Evolutionary conservation across 2,329 filamentous ascomycete genomes (phyloP), one percentile per base, ranked within the genome.

Genomic region (Pseudogymnoascus sp.): DNA sequence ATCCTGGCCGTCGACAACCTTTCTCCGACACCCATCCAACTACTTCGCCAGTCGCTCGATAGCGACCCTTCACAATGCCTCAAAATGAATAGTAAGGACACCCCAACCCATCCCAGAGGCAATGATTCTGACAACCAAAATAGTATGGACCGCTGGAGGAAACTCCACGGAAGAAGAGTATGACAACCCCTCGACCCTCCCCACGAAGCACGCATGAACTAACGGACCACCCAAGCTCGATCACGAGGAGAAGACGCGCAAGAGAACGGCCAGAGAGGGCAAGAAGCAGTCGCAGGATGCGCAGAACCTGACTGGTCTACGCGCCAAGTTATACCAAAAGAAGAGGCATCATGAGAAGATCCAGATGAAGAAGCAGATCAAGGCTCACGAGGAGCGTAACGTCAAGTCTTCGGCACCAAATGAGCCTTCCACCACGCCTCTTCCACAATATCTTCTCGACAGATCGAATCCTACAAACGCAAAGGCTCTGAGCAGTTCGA

Each of bases 321-420:
- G 90, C 65, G 92, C 92, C 68, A 97, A 97, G 81, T 80, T 94
- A 71, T 86, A 93, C 79, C 88, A 91, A 75, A 87, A 96, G 83
- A 90, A 91, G 80, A 85, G 92, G 14, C 89, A 91, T 78, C 88
- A 91, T 74, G 91, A 97, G 81, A 97, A 97, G 87, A 94, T 95
- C 74, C 89, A 94, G 82, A 91, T 95, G 88, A 87, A 87, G 77
- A 95, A 95, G 82, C 79, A 85, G 71, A 93, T 97, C 82, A 89
- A 88, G 77, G 88, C 89, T 59, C 89, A 96, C 79, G 92, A 97
- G 77, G 89, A 96, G 80, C 87, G 90, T 77, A 94, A 96, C 72
- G 86, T 96, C 80, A 95, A 96, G 79, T 89, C 89, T 7, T 78
- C 82, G 28, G 86, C 86, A 61, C 84, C 88, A 69, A 84, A 88